phyloP scores from a whole-genome alignment of 1,284 basidiomycete genomes.

The Sporisorium scitamineum region DNA sequence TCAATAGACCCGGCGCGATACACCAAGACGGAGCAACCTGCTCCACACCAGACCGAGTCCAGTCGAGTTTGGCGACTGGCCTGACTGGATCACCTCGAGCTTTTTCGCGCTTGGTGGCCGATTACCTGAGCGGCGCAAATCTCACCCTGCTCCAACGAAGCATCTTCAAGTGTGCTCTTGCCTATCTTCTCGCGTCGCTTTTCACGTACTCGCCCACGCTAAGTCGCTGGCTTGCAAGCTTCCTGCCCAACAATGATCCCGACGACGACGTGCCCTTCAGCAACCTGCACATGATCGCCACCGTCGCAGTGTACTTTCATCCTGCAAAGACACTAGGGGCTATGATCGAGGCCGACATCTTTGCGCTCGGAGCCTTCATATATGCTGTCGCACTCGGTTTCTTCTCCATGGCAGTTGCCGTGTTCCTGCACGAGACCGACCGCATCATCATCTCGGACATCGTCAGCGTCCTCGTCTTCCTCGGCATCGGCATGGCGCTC shows the following conservation, averaged over 20 bases:
- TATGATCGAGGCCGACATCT: conserved; percentile 89
- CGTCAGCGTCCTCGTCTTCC: conserved; percentile 74
- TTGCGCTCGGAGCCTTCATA: conserved; percentile 78
- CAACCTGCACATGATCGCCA: conserved; percentile 91
- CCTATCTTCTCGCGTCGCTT: conserved; percentile 88
- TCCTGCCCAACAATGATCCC: conserved; percentile 61
- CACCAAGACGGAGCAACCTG: conserved; percentile 1
- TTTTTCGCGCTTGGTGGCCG: conserved; percentile 75
- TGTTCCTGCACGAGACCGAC: conserved; percentile 72
- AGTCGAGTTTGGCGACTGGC: not conserved
- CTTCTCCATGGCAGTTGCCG: conserved; percentile 75
- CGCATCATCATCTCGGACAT: conserved; percentile 63
- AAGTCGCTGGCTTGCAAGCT: conserved; percentile 56
- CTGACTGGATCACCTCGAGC: not conserved
- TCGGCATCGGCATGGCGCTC: conserved; percentile 81
- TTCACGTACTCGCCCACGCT: conserved; percentile 86
- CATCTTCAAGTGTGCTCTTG: conserved; percentile 88
- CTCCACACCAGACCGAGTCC: not conserved
- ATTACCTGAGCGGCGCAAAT: conserved; percentile 69
- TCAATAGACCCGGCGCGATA: not conserved
- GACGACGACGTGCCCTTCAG: conserved; percentile 66
- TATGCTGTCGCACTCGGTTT: conserved; percentile 82
- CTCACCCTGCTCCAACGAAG: conserved; percentile 75
- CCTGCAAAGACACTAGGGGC: conserved; percentile 82
- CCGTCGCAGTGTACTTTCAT: conserved; percentile 76